A percentile compares a stretch with the other conserved stretches of the same genome.
phyloP scores from a whole-genome alignment of 2,329 filamentous ascomycete genomes.

The Botrytis fragariae region DNA sequence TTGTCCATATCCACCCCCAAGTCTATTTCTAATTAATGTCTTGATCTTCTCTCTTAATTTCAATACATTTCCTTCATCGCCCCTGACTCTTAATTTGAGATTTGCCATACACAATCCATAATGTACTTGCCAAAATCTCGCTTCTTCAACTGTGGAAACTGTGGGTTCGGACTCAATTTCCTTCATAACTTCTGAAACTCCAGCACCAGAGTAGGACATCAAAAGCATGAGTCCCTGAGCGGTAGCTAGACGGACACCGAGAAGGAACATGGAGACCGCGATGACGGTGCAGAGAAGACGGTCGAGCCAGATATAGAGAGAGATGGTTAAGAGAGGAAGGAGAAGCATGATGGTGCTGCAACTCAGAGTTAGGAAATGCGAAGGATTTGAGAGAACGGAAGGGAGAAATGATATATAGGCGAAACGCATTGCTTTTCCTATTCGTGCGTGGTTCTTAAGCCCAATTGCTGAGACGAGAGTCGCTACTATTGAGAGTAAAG shows the following conservation, averaged over 20 bases:
- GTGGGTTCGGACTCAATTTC: conserved; percentile 81
- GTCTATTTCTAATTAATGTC: conserved; percentile 75
- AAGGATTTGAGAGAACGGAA: conserved; percentile 87
- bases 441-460: conserved; percentile 85
- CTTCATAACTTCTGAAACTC: conserved; percentile 61
- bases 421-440: conserved; percentile 87
- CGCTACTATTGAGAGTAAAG: conserved; percentile 75
- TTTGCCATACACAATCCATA: conserved; percentile 97
- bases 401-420: conserved; percentile 79
- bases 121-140: conserved; percentile 97
- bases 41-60: conserved; percentile 74
- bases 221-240: conserved; percentile 91
- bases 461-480: conserved; percentile 85
- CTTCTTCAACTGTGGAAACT: conserved; percentile 78
- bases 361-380: conserved; percentile 88
- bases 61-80: conserved; percentile 66
- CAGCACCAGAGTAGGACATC: conserved; percentile 69
- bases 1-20: conserved; percentile 84
- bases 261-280: conserved; percentile 80
- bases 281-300: conserved; percentile 77
- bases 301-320: conserved; percentile 82
- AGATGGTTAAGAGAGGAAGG: conserved; percentile 75
- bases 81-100: conserved; percentile 68
- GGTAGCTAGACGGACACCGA: conserved; percentile 80
- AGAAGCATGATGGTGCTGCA: conserved; percentile 79